Percentiles rank a stretch among this genome's conserved stretches.
phyloP scores from a whole-genome alignment of 306 rosid species.

The Notholithocarpus densiflorus region DNA sequence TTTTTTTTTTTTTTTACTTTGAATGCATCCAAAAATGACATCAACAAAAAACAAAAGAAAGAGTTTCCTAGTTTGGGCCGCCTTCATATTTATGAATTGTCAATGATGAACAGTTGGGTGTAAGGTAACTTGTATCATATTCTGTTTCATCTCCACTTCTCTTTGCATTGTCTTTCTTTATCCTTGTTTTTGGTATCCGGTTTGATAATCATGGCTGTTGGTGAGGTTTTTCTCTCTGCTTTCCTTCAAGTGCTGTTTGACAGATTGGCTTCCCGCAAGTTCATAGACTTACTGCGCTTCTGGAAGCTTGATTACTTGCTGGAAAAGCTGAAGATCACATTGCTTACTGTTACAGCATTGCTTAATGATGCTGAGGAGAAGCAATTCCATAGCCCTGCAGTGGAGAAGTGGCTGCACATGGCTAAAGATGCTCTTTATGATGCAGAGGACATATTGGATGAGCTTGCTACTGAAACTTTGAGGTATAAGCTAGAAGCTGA shows the following conservation, averaged over 20 bases:
- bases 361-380: constrained; percentile 38
- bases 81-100: no score
- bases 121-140: no score
- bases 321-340: constrained; percentile 24
- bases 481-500: constrained; percentile 18
- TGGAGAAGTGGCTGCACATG: constrained; percentile 34
- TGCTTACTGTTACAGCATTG: constrained; percentile 28
- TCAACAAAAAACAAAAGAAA: no score
- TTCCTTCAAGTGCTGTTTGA: constrained; percentile 38
- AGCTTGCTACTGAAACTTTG: constrained; percentile 25
- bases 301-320: constrained; percentile 23
- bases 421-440: constrained; percentile 30
- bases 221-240: constrained; percentile 39
- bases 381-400: constrained; percentile 26
- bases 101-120: no score
- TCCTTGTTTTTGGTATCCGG: not conserved
- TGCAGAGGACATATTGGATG: constrained; percentile 36
- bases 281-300: constrained; percentile 13
- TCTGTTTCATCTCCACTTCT: no score
- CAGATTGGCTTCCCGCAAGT: constrained; percentile 35
- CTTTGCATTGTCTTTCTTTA: no score
- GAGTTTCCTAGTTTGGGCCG: no score
- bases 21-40: no score
- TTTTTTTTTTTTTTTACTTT: no score
- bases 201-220: constrained; percentile 22